Evolutionary conservation across 2,329 filamentous ascomycete species (phyloP).

Genomic region (Teratosphaeria zuluensis): DNA sequence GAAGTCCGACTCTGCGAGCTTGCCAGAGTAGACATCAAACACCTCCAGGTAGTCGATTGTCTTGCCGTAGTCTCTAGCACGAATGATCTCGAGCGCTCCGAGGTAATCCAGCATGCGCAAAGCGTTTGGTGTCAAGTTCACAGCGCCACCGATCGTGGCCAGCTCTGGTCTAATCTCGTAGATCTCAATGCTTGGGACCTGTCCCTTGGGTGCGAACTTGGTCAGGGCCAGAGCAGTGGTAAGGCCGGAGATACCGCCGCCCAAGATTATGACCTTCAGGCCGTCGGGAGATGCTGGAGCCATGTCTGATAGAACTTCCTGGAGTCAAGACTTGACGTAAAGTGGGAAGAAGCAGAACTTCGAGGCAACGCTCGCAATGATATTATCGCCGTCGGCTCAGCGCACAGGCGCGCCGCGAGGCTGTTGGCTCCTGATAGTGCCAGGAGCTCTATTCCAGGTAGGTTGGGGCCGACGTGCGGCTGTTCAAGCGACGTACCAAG

Average conservation of each 20-base stretch:
- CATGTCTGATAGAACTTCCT: constrained; percentile 7
- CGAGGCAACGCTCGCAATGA: neutral
- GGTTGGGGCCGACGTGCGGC: constrained; percentile 1
- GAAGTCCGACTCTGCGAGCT: constrained; percentile 35
- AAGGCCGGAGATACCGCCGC: constrained; percentile 44
- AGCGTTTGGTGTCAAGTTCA: constrained; percentile 41
- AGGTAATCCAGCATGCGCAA: constrained; percentile 31
- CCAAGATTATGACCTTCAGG: constrained; percentile 39
- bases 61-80: constrained; percentile 30
- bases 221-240: constrained; percentile 40
- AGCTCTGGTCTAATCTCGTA: constrained; percentile 40
- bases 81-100: constrained; percentile 28
- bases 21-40: constrained; percentile 35
- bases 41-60: constrained; percentile 36
- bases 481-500: neutral
- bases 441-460: neutral
- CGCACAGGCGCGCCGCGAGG: neutral
- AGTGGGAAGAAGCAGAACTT: neutral
- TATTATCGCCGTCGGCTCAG: neutral
- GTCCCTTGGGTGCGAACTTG: constrained; percentile 30
- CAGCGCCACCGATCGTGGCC: constrained; percentile 37
- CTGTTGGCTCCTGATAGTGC: neutral
- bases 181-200: constrained; percentile 34
- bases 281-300: constrained; percentile 20
- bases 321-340: neutral